Evolutionary conservation across 2,329 filamentous ascomycete species (phyloP).

Genomic region (Talaromyces atroroseus): DNA sequence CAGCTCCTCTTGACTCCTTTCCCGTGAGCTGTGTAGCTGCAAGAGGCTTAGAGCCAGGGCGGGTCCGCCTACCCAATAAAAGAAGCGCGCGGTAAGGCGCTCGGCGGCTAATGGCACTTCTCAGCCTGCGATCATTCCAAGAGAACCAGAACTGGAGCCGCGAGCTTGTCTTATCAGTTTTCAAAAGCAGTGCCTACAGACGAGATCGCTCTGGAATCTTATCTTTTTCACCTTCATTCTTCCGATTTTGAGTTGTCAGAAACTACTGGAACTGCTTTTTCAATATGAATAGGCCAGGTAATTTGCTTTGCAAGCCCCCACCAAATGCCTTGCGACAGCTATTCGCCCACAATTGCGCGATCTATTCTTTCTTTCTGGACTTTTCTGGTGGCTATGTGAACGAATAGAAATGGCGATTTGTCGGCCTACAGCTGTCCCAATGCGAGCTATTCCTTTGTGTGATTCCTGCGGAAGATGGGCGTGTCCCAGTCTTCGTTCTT

Average conservation of each 20-base stretch:
- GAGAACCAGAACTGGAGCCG: constrained; percentile 6
- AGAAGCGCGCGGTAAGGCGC: constrained; percentile 13
- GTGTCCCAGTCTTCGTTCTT: constrained; percentile 13
- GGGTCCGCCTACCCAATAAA: constrained; percentile 9
- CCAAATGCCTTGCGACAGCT: constrained; percentile 10
- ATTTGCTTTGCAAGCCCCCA: constrained; percentile 25
- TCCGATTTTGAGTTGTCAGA: not conserved
- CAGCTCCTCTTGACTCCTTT: too few species aligned
- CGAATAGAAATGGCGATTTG: not conserved
- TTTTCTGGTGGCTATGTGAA: not conserved
- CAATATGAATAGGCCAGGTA: constrained; percentile 48
- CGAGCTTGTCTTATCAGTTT: constrained; percentile 5
- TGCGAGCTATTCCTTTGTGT: not conserved
- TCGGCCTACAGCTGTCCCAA: not conserved
- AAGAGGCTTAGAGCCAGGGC: not conserved
- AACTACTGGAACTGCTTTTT: not conserved
- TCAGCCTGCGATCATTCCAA: constrained; percentile 22
- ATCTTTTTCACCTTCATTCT: not conserved
- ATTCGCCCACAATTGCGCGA: not conserved
- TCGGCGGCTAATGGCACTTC: constrained; percentile 13
- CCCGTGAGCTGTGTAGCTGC: too few species aligned
- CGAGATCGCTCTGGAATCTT: not conserved
- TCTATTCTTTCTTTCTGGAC: not conserved
- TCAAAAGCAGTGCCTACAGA: not conserved
- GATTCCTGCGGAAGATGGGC: not conserved